Conservation (phyloP, 169 alveolate species). For the Cyclospora cayetanensis region DNA sequence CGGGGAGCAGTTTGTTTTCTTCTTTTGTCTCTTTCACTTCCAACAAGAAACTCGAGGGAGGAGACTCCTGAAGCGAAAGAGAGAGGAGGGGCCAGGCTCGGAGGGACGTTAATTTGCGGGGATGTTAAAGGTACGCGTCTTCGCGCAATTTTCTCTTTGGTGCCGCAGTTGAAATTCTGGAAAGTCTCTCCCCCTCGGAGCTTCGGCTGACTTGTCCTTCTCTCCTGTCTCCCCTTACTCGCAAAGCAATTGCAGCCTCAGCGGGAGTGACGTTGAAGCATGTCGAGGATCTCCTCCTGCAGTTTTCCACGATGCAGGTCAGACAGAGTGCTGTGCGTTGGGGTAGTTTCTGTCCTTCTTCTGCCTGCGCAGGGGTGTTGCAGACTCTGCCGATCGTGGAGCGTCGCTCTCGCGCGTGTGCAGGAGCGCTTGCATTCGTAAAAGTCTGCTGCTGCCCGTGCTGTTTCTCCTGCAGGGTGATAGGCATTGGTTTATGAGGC, state of each 20-base stretch:
- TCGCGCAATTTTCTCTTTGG: no score
- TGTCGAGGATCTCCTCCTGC: not conserved
- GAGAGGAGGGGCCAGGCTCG: no score
- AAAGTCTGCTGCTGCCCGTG: not conserved
- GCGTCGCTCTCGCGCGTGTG: no score
- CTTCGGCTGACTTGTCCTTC: not conserved
- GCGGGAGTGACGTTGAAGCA: not conserved
- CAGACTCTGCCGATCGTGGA: not conserved
- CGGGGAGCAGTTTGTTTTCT: no score
- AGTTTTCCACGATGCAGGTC: not conserved
- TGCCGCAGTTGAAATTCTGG: not conserved
- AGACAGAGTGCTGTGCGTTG: not conserved
- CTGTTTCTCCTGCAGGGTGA: slow-evolving; percentile 7
- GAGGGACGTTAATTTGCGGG: no score
- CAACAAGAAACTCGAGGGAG: no score
- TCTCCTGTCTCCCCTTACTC: not conserved
- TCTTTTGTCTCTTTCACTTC: no score
- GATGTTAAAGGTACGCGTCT: no score
- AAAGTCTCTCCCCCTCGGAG: not conserved
- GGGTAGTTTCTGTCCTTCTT: not conserved
- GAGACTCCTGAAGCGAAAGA: no score
- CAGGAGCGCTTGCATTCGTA: not conserved
- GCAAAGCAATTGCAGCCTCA: not conserved
- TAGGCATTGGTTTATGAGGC: slow-evolving; percentile 48
- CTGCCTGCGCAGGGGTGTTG: no score